These are phyloP conservation scores for Teunomyces funiuensis DNA, from an alignment of 805 yeast species.

Conservation along the genomic window DNA sequence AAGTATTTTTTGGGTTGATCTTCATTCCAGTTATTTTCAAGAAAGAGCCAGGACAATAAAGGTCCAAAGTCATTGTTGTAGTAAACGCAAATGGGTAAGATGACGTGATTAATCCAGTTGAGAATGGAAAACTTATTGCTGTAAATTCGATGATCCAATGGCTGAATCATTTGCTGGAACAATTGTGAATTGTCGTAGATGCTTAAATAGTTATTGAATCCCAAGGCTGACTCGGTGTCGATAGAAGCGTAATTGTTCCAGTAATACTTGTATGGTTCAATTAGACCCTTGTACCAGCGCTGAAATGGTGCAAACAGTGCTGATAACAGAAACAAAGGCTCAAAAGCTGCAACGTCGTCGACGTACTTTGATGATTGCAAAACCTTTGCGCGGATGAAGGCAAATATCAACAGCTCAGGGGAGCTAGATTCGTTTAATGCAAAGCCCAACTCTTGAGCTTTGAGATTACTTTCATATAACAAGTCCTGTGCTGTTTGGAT, in stretches of 20 bases:
- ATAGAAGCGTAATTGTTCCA: conserved; percentile 25
- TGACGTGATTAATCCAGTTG: conserved; percentile 28
- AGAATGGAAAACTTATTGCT: conserved; percentile 15
- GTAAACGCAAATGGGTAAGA: conserved; percentile 27
- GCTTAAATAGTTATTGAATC: conserved; percentile 16
- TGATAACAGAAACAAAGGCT: conserved; percentile 14
- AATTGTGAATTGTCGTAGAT: conserved; percentile 13
- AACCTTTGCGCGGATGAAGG: conserved; percentile 7
- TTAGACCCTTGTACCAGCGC: conserved; percentile 28
- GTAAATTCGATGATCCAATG: conserved; percentile 16
- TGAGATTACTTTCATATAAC: background rate
- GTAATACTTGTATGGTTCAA: conserved; percentile 29
- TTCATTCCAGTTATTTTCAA: background rate
- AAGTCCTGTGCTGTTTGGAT: background rate
- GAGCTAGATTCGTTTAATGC: conserved; percentile 38
- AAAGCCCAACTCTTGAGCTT: conserved; percentile 11
- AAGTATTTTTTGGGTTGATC: conserved; percentile 14
- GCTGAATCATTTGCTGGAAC: conserved; percentile 24
- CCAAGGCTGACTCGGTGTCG: conserved; percentile 4
- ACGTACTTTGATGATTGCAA: conserved; percentile 14
- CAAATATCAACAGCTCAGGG: conserved; percentile 1
- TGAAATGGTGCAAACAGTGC: conserved; percentile 17
- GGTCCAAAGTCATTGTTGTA: conserved; percentile 22
- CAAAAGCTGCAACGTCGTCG: conserved; percentile 17
- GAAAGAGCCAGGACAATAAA: conserved; percentile 26